A percentile compares a stretch with the other conserved stretches of the same genome.
These are phyloP conservation scores for Trichoderma brevicompactum DNA, from an alignment of 2,329 filamentous ascomycete species.

Conservation along the genomic window DNA sequence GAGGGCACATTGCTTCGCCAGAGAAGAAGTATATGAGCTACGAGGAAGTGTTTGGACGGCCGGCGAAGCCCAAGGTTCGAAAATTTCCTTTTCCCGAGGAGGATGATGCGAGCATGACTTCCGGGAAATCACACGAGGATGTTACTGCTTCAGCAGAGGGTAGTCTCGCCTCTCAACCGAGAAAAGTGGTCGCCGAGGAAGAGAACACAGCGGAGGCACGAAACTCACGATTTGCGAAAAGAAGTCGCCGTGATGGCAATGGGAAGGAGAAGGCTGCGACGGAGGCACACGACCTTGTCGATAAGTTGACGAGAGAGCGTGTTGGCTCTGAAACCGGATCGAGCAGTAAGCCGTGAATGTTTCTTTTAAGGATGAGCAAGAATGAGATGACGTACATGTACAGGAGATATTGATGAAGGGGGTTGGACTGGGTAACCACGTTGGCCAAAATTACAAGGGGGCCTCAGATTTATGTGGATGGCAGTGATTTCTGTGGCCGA, in stretches of 20 bases:
- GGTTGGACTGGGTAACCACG: too few relatives aligned
- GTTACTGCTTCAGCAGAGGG: background rate
- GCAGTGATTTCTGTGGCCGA: too few relatives aligned
- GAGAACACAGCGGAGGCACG: background rate
- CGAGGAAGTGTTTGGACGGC: slow-evolving; percentile 38
- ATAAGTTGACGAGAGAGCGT: slow-evolving; percentile 24
- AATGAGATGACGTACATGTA: too few relatives aligned
- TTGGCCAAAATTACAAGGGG: too few relatives aligned
- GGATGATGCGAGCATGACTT: background rate
- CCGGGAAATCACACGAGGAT: background rate
- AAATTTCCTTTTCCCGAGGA: slow-evolving; percentile 17
- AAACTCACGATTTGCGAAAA: slow-evolving; percentile 22
- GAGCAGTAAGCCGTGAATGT: background rate
- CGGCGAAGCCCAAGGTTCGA: slow-evolving; percentile 31
- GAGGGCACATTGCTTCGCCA: slow-evolving; percentile 36
- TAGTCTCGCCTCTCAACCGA: background rate
- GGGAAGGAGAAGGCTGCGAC: slow-evolving; percentile 18
- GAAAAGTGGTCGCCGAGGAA: background rate
- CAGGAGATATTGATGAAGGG: too few relatives aligned
- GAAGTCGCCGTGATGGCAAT: background rate
- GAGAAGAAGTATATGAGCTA: slow-evolving; percentile 39
- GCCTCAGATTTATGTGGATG: too few relatives aligned
- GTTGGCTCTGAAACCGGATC: slow-evolving; percentile 8
- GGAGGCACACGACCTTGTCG: slow-evolving; percentile 27
- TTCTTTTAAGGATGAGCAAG: too few relatives aligned